A percentile compares a stretch with the other conserved stretches of the same genome.
These are phyloP conservation scores for Diaporthe sp. DNA, from an alignment of 2,329 filamentous ascomycete species.

Conservation along the genomic window DNA sequence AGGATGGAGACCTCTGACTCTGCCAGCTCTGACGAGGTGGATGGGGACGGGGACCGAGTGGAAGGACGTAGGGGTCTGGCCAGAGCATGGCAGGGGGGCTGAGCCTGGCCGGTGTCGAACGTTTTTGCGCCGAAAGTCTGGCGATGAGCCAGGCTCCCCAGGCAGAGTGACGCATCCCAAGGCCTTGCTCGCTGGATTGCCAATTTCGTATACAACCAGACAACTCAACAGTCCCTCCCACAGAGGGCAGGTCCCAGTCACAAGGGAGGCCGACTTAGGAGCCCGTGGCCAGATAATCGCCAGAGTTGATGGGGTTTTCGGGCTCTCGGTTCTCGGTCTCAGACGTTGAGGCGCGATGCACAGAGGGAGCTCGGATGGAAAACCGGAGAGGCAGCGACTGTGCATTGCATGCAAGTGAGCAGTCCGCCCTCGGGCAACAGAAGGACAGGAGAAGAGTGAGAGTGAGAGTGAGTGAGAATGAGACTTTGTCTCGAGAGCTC, in stretches of 20 bases:
- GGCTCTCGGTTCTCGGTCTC: constrained; percentile 35
- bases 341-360: constrained; percentile 6
- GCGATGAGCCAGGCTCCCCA: constrained; percentile 21
- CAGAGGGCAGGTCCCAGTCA: background rate
- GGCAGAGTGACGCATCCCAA: constrained; percentile 28
- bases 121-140: constrained; percentile 6
- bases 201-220: constrained; percentile 18
- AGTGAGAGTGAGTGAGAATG: no score
- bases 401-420: constrained; percentile 6
- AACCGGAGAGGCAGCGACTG: constrained; percentile 19
- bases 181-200: constrained; percentile 17
- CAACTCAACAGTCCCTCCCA: background rate
- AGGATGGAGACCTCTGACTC: constrained; percentile 13
- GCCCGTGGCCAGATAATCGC: constrained; percentile 28
- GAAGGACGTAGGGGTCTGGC: constrained; percentile 12
- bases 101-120: constrained; percentile 21
- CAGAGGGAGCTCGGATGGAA: background rate
- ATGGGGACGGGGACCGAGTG: background rate
- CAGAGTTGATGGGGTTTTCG: constrained; percentile 23
- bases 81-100: constrained; percentile 15
- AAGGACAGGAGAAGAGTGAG: background rate
- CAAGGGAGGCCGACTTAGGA: constrained; percentile 25
- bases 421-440: background rate
- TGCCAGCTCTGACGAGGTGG: constrained; percentile 12
- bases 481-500: background rate